Evolutionary conservation across 2,329 filamentous ascomycete species (phyloP).

Genomic region (Immersiporthe knoxdaviesiana): DNA sequence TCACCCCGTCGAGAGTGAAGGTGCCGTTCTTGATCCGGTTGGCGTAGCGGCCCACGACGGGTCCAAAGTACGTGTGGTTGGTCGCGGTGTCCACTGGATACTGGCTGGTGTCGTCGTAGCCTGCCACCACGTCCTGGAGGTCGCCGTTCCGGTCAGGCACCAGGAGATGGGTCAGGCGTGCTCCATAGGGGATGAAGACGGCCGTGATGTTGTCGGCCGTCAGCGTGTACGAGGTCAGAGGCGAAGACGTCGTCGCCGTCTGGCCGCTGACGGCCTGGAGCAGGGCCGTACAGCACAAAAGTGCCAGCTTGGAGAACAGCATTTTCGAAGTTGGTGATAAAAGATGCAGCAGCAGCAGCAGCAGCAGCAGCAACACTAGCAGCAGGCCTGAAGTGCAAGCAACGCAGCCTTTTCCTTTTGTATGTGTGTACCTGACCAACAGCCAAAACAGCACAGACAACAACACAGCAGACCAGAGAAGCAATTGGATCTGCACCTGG

Average conservation of each 20-base stretch:
- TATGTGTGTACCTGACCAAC: neutral
- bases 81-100: slow-evolving; percentile 22
- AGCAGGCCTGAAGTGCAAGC: too few species aligned
- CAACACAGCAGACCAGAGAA: too few species aligned
- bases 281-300: slow-evolving; percentile 15
- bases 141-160: slow-evolving; percentile 22
- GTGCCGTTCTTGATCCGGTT: slow-evolving; percentile 26
- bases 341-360: too few species aligned
- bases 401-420: neutral
- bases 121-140: slow-evolving; percentile 20
- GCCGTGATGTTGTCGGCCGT: slow-evolving; percentile 26
- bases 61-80: slow-evolving; percentile 22
- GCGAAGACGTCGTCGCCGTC: slow-evolving; percentile 18
- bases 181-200: slow-evolving; percentile 22
- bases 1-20: slow-evolving; percentile 18
- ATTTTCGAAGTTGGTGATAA: neutral
- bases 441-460: too few species aligned
- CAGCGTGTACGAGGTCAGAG: slow-evolving; percentile 22
- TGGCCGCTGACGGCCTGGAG: slow-evolving; percentile 16
- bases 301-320: neutral
- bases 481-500: neutral
- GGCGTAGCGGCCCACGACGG: slow-evolving; percentile 20
- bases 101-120: slow-evolving; percentile 21
- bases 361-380: too few species aligned
- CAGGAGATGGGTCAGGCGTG: slow-evolving; percentile 22